Conservation (phyloP, 345 rosid genomes). For the Populus simonii region DNA sequence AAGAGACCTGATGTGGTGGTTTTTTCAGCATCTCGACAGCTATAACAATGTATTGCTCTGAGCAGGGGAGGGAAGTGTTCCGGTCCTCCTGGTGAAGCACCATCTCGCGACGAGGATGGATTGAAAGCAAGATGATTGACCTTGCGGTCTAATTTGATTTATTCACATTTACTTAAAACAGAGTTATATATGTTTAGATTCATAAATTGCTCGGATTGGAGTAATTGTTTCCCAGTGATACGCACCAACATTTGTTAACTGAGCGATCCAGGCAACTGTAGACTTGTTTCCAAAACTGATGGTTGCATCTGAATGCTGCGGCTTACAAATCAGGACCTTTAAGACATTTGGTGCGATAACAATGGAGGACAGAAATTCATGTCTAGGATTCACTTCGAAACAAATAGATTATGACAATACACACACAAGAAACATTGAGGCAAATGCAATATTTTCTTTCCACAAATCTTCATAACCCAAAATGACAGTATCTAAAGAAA, state of each 20-base stretch:
- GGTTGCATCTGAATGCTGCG: not conserved
- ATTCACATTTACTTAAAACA: not conserved
- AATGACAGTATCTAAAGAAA: not conserved
- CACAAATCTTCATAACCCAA: not conserved
- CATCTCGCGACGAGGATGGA: slow-evolving; percentile 32
- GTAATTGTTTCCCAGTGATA: not conserved
- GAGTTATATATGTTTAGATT: not conserved
- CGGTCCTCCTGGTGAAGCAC: slow-evolving; percentile 65
- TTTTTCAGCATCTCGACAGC: slow-evolving; percentile 78
- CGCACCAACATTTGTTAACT: not conserved
- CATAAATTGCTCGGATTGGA: not conserved
- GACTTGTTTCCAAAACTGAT: not conserved
- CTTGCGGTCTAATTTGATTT: not conserved
- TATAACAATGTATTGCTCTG: slow-evolving; percentile 93
- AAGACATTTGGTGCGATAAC: not conserved
- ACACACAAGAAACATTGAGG: not conserved
- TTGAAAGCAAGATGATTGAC: not conserved
- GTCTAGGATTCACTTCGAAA: not conserved
- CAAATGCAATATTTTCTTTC: not conserved
- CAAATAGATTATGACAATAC: not conserved
- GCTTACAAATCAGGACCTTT: not conserved
- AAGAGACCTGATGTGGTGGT: slow-evolving; percentile 80
- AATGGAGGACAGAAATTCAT: not conserved
- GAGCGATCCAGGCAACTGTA: not conserved
- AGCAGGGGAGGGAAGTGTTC: slow-evolving; percentile 87